These are phyloP conservation scores for Primulina huaijiensis DNA, from an alignment of 257 asterid genomes.

Conservation along the genomic window DNA sequence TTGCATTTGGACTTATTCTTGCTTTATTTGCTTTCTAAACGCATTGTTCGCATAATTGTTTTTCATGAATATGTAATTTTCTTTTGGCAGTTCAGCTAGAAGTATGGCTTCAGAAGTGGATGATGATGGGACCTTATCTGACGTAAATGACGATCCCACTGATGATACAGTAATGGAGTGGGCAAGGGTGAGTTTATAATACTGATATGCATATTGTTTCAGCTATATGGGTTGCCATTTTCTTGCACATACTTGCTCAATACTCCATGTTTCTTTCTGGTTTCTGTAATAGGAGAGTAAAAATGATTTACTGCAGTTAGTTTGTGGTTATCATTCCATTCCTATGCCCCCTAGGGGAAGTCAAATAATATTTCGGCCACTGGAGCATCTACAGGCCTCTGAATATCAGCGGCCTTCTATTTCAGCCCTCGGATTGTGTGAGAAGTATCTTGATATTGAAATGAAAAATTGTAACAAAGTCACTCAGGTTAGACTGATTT, in stretches of 20 bases:
- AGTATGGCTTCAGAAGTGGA: constrained; percentile 55
- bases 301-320: constrained; percentile 77
- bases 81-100: constrained; percentile 80
- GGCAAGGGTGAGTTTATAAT: constrained; percentile 59
- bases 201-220: constrained; percentile 6
- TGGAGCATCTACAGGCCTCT: constrained; percentile 78
- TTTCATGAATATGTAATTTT: constrained; percentile 26
- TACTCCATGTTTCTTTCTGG: constrained; percentile 25
- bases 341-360: constrained; percentile 72
- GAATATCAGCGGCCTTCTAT: constrained; percentile 56
- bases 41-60: background rate
- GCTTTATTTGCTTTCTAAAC: constrained; percentile 20
- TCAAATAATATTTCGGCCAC: constrained; percentile 64
- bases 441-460: constrained; percentile 38
- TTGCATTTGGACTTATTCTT: constrained; percentile 21
- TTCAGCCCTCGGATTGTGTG: constrained; percentile 53
- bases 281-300: constrained; percentile 55
- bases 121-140: constrained; percentile 40
- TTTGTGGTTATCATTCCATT: constrained; percentile 68
- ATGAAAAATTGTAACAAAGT: constrained; percentile 41
- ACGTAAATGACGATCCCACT: constrained; percentile 45
- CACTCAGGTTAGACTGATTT: constrained; percentile 51
- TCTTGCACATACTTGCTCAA: constrained; percentile 7
- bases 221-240: constrained; percentile 23
- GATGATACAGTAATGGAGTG: constrained; percentile 63